A percentile compares a stretch with the other conserved stretches of the same genome.
Evolutionary conservation across 2,329 filamentous ascomycete species (phyloP).

Genomic region (Neurospora sp.): DNA sequence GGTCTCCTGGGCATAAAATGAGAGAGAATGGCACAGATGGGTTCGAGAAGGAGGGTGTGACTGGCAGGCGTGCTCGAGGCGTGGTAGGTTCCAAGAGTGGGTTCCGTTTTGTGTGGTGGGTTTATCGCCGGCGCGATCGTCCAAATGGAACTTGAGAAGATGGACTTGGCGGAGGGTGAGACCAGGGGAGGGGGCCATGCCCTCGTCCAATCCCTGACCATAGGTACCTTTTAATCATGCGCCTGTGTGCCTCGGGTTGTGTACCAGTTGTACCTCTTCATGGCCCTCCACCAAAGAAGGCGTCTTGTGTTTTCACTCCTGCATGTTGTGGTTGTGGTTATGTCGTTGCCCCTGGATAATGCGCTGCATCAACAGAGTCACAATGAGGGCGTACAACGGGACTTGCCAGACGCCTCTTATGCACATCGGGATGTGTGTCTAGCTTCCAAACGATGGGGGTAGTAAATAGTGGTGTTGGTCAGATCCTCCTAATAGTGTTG

Average conservation of each 20-base stretch:
- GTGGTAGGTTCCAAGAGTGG: background rate
- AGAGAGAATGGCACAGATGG: background rate
- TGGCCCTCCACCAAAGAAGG: background rate
- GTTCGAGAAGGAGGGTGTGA: background rate
- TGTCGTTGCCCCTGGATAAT: background rate
- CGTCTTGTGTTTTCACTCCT: background rate
- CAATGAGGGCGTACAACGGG: background rate
- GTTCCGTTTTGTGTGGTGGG: slow-evolving; percentile 1
- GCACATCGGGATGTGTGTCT: background rate
- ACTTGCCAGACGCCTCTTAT: background rate
- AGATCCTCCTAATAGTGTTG: background rate
- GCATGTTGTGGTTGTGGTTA: background rate
- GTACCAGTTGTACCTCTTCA: background rate
- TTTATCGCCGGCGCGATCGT: background rate
- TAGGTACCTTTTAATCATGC: background rate
- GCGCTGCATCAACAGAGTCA: background rate
- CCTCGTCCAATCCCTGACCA: background rate
- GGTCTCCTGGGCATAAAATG: background rate
- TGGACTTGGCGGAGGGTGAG: background rate
- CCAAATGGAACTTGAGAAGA: background rate
- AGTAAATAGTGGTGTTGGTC: background rate
- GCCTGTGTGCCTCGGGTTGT: background rate
- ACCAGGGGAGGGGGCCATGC: background rate
- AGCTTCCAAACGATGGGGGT: background rate
- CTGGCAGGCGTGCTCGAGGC: background rate